Evolutionary conservation across 164 flowering plant species (phyloP).

Genomic region (Tinospora cordifolia): DNA sequence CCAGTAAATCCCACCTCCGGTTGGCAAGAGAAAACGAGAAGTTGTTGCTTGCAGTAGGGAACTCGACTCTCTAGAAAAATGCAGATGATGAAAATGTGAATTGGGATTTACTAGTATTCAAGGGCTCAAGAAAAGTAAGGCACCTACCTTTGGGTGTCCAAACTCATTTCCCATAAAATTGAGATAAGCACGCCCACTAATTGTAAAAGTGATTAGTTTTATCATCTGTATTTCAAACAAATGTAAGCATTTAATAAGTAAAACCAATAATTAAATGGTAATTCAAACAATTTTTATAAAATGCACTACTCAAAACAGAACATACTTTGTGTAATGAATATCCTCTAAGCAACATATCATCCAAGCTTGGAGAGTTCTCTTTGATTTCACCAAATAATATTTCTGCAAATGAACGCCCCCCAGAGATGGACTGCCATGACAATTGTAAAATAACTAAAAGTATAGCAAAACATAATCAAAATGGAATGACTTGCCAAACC

Average conservation of each 20-base stretch:
- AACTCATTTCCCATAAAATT: slow-evolving; percentile 99
- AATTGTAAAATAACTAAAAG: background rate
- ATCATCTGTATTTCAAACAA: slow-evolving; percentile 58
- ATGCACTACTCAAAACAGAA: background rate
- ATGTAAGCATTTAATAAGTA: background rate
- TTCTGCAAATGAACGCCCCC: slow-evolving; percentile 86
- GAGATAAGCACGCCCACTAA: slow-evolving; percentile 81
- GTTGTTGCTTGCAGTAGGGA: slow-evolving; percentile 82
- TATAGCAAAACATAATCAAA: background rate
- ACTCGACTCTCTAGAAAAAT: slow-evolving; percentile 66
- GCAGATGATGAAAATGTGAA: slow-evolving; percentile 14
- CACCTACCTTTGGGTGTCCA: slow-evolving; percentile 80
- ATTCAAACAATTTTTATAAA: slow-evolving; percentile 3
- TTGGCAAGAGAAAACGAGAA: slow-evolving; percentile 73
- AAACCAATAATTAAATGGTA: background rate
- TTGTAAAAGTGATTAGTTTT: slow-evolving; percentile 73
- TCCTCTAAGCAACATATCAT: slow-evolving; percentile 49
- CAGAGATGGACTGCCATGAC: slow-evolving; percentile 77
- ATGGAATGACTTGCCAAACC: background rate
- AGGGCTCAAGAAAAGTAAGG: background rate
- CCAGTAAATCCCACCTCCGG: slow-evolving; percentile 74
- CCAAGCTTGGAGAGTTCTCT: slow-evolving; percentile 28
- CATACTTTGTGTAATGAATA: slow-evolving; percentile 72
- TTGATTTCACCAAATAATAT: slow-evolving; percentile 57
- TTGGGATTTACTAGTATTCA: background rate